phyloP scores from a whole-genome alignment of 345 rosid genomes.

The Garcia nutans region DNA sequence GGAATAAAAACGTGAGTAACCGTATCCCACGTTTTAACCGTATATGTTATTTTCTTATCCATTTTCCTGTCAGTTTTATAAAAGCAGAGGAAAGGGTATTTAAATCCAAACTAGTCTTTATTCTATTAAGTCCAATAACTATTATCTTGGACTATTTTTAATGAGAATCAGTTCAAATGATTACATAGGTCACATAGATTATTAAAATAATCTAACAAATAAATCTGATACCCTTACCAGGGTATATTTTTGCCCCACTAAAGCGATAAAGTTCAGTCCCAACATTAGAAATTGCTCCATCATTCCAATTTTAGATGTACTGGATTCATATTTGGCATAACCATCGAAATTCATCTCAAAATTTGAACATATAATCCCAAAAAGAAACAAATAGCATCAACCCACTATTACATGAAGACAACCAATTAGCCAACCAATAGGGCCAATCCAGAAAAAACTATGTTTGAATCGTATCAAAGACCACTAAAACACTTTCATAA shows the following conservation, averaged over 20 bases:
- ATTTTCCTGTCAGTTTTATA: too few relatives aligned
- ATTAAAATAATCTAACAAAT: too few relatives aligned
- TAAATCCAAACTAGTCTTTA: too few relatives aligned
- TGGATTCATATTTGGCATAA: not conserved
- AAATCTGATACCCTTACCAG: slow-evolving; percentile 70
- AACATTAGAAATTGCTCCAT: not conserved
- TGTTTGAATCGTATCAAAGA: not conserved
- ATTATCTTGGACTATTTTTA: too few relatives aligned
- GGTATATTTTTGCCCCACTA: slow-evolving; percentile 70
- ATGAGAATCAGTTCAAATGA: too few relatives aligned
- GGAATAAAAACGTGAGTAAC: too few relatives aligned
- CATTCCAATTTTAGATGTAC: not conserved
- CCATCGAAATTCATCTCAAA: not conserved
- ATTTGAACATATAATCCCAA: not conserved
- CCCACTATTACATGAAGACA: not conserved
- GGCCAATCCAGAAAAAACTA: not conserved
- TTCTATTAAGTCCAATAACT: too few relatives aligned
- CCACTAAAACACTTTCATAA: not conserved
- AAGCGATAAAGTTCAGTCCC: slow-evolving; percentile 66
- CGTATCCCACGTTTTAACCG: too few relatives aligned
- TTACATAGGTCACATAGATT: too few relatives aligned
- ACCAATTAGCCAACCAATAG: not conserved
- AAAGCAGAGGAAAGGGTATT: too few relatives aligned
- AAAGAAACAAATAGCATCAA: not conserved
- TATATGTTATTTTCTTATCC: too few relatives aligned